Base-by-base conservation (phyloP, 306 rosid species). In the Macrotyloma uniflorum region DNA sequence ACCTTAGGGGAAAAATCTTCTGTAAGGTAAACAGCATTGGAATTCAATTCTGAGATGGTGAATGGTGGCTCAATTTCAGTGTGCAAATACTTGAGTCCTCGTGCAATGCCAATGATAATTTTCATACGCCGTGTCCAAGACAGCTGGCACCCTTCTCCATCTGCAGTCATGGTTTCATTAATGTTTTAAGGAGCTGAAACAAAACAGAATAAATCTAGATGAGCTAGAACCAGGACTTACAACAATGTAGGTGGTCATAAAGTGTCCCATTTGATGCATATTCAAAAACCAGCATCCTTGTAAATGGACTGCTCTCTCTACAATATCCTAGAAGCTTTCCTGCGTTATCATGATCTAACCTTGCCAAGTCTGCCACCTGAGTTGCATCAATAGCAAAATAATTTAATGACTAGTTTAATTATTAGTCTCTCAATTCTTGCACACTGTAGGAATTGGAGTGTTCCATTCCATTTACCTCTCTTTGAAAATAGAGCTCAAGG, bases 1-100 rank as follows among this genome's bases (percentile, higher is more conserved):
- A 91, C 99, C 99, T 93, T 93, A 5, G 99, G 98, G 33, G 93
- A 88, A 83, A 96, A 96, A 81, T 96, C 98, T 24, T 96, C 99
- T 23, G 98, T 96, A 13, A 96, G 97, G 87, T 96, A 96, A 13
- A 96, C 92, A 7, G 99, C 91, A 67, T 89, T 88, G 51, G 99
- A 96, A 81, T 86, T 93, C 77, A 96, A 75, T 81, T 93, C 97
- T 7, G 98, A 93, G 76, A 96, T 90, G 67, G 97, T 89, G 81
- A 95, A 88, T 40, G 99, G 89, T 10, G 98, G 99, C 85, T 90
- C 98, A 72, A 91, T 76, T 84, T 96, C 94, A 5, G 87, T 75
- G 85, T 96, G 99, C 85, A 96, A 89, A 79, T 91, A 96, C 83
- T 84, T 93, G 22, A 96, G 93, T 69, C 99, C 98, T 0, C 89